Base-by-base conservation (phyloP, 2,329 filamentous ascomycete genomes). In the Phaeosphaeriaceae sp. region DNA sequence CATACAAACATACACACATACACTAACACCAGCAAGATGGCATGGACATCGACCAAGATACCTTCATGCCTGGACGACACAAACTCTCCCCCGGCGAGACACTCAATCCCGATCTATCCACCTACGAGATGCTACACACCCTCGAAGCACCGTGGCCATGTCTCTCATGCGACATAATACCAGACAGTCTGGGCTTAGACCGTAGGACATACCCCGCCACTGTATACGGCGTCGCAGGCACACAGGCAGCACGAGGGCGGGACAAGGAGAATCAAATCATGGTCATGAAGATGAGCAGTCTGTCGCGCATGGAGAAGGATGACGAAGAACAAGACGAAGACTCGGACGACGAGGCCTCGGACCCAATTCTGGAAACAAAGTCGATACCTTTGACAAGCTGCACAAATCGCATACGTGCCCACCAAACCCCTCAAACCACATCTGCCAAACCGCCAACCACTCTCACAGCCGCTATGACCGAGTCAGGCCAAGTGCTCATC, bases 121-220 rank as follows among this genome's bases (percentile, higher is more conserved):
- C 93, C 5, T 99, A 99, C 79, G 89, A 97, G 73, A 95, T 99
- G 92, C 85, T 99, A 51, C 94, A 99, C 80, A 91, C 86, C 54
- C 83, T 99, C 57, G 94, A 89, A 74, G 92, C 92, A 6, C 92
- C 92, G 1, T 99, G 94, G 94, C 94, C 94, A 3, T 99, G 94
- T 72, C 83, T 99, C 13, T 97, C 93, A 2, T 96, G 97, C 75
- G 94, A 97, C 72, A 88, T 99, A 52, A 76, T 99, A 55, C 87
- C 83, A 64, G 94, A 99, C 76, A 81, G 82, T 43, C 83, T 99
- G 15, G 94, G 94, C 60, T 88, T 96, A 70, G 87, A 91, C 74
- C 88, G 94, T 68, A 95, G 88, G 74, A 87, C 88, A n/a, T 99
- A 95, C 75, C 94, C 94, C 20, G 91, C 92, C 42, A 97, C 93